Percentiles rank a stretch among this genome's conserved stretches.
Evolutionary conservation across 108 stramenopile species (phyloP).

Genomic region (Discostella stelligeroides): DNA sequence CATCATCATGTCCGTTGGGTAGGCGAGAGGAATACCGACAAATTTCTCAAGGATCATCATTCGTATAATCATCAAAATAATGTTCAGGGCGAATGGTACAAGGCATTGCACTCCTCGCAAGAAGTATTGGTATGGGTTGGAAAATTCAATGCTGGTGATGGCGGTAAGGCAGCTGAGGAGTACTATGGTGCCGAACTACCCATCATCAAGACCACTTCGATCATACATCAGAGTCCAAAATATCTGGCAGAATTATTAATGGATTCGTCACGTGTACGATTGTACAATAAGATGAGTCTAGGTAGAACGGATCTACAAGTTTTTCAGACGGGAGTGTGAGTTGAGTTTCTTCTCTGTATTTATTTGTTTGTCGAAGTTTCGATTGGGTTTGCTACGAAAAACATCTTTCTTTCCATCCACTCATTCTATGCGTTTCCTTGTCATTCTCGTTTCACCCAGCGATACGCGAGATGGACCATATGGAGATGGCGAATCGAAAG

Average conservation of each 20-base stretch:
- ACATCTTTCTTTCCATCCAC: no score
- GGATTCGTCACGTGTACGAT: constrained; percentile 74
- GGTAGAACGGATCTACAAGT: constrained; percentile 69
- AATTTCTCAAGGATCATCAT: constrained; percentile 36
- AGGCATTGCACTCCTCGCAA: constrained; percentile 38
- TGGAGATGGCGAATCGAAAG: constrained; percentile 70
- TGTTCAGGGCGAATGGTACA: constrained; percentile 3
- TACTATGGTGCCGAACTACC: constrained; percentile 72
- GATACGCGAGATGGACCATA: constrained; percentile 41
- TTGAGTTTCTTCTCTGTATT: no score
- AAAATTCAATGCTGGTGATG: constrained; percentile 28
- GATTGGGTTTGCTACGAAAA: no score
- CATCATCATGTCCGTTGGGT: constrained; percentile 67
- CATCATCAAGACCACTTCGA: constrained; percentile 70
- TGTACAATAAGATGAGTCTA: constrained; percentile 86
- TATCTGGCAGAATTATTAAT: constrained; percentile 77
- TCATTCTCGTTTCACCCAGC: no score
- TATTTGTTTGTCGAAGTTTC: no score
- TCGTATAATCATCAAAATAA: constrained; percentile 18
- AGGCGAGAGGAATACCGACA: constrained; percentile 47
- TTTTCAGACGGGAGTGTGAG: constrained; percentile 49
- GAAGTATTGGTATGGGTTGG: constrained; percentile 72
- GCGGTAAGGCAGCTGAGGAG: constrained; percentile 16
- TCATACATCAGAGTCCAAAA: constrained; percentile 65
- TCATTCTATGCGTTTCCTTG: no score